A percentile compares a stretch with the other conserved stretches of the same genome.
Evolutionary conservation across 805 yeast species (phyloP).

Genomic region (Lipomyces oligophaga): DNA sequence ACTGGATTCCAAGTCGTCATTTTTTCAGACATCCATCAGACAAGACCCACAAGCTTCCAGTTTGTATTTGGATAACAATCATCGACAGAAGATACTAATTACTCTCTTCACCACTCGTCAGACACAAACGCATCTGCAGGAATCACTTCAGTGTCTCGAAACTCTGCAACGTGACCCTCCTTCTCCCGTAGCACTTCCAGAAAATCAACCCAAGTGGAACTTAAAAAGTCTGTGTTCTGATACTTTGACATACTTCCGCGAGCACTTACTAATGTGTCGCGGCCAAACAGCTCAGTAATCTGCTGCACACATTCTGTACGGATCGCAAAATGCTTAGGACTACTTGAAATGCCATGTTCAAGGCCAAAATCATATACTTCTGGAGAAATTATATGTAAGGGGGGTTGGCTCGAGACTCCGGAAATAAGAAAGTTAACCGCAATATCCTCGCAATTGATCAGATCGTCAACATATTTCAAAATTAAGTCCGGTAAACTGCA

Average conservation of each 20-base stretch:
- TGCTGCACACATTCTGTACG: conserved; percentile 23
- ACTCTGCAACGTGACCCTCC: conserved; percentile 12
- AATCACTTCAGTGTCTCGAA: conserved; percentile 7
- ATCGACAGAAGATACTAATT: too few relatives aligned
- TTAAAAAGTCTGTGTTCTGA: conserved; percentile 23
- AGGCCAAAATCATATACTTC: conserved; percentile 29
- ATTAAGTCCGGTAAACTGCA: conserved; percentile 27
- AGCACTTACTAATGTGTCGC: conserved; percentile 16
- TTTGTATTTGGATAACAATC: too few relatives aligned
- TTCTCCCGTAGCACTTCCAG: conserved; percentile 16
- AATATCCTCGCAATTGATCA: conserved; percentile 27
- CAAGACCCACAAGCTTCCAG: too few relatives aligned
- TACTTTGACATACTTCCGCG: conserved; percentile 18
- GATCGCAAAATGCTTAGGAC: conserved; percentile 18
- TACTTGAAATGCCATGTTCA: conserved; percentile 26
- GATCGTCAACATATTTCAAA: conserved; percentile 26
- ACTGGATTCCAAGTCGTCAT: too few relatives aligned
- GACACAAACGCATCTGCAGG: conserved; percentile 6
- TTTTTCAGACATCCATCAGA: too few relatives aligned
- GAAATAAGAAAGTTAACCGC: conserved; percentile 27
- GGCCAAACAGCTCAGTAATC: conserved; percentile 19
- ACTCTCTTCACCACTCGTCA: conserved; percentile 15
- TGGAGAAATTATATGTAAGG: conserved; percentile 22
- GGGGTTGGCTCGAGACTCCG: conserved; percentile 20
- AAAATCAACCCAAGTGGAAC: conserved; percentile 27